phyloP scores from a whole-genome alignment of 306 rosid genomes.

The Cicer yamashitae region DNA sequence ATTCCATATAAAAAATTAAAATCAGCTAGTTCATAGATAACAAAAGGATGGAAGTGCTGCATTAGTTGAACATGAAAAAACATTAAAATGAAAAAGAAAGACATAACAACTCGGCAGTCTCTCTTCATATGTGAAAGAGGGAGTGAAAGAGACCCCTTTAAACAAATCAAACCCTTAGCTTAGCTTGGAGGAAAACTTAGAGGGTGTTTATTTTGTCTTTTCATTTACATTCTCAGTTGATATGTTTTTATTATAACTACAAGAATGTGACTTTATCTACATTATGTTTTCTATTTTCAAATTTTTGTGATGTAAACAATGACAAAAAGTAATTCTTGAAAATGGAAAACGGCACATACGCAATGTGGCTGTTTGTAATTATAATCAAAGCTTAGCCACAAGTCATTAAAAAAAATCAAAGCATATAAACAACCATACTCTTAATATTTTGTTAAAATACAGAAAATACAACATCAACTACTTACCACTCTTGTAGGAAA shows the following conservation, averaged over 20 bases:
- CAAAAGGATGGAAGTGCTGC: slow-evolving; percentile 21
- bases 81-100: slow-evolving; percentile 9
- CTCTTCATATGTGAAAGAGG: slow-evolving; percentile 24
- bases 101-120: slow-evolving; percentile 3
- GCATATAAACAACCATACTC: slow-evolving; percentile 15
- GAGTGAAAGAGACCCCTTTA: slow-evolving; percentile 11
- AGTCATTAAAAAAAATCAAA: not conserved
- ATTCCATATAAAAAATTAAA: slow-evolving; percentile 46
- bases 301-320: not conserved
- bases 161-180: slow-evolving; percentile 26
- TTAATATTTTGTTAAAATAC: slow-evolving; percentile 16
- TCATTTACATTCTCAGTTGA: slow-evolving; percentile 5
- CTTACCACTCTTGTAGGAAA: slow-evolving; percentile 83
- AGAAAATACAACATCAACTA: slow-evolving; percentile 15
- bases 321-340: slow-evolving; percentile 2
- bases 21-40: slow-evolving; percentile 41
- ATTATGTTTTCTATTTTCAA: slow-evolving; percentile 11
- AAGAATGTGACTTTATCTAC: not conserved
- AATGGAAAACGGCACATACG: slow-evolving; percentile 4
- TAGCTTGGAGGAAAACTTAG: slow-evolving; percentile 21
- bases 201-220: slow-evolving; percentile 11
- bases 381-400: not conserved
- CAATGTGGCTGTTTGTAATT: slow-evolving; percentile 2
- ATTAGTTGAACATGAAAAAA: slow-evolving; percentile 16
- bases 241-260: slow-evolving; percentile 30